A percentile compares a stretch with the other conserved stretches of the same genome.
phyloP scores from a whole-genome alignment of 2,329 filamentous ascomycete species.

The Diaporthe australafricana region DNA sequence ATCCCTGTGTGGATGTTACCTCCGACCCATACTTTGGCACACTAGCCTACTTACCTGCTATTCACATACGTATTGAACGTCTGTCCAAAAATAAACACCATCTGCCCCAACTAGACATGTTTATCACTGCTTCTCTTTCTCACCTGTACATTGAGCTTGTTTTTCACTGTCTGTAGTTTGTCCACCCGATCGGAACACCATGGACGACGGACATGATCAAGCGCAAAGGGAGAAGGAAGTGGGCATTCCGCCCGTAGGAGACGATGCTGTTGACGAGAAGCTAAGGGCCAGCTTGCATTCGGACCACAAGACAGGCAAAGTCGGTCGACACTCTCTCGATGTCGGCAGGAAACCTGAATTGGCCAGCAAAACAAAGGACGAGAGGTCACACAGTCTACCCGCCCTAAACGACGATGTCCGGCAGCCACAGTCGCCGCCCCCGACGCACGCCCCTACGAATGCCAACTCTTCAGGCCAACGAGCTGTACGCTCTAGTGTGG shows the following conservation, averaged over 20 bases:
- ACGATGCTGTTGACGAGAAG: conserved; percentile 6
- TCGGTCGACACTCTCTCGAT: conserved; percentile 33
- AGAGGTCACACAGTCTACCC: conserved; percentile 33
- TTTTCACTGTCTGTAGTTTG: neutral
- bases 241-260: neutral
- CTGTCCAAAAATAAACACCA: conserved; percentile 5
- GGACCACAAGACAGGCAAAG: neutral
- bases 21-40: neutral
- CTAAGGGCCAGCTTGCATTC: conserved; percentile 26
- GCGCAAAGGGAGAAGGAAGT: neutral
- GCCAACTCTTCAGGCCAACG: conserved; percentile 20
- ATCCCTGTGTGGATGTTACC: conserved; percentile 7
- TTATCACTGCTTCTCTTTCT: neutral
- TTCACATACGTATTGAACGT: neutral
- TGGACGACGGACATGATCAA: conserved; percentile 14
- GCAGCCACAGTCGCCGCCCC: conserved; percentile 27
- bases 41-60: neutral
- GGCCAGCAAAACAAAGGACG: neutral
- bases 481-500: conserved; percentile 39
- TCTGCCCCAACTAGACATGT: neutral
- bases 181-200: neutral
- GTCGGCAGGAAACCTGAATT: neutral
- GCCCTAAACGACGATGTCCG: conserved; percentile 8
- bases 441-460: conserved; percentile 29
- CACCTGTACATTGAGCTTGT: neutral